Conservation (phyloP, 1,139 yeast genomes). For the Kodamaea alishanica region DNA sequence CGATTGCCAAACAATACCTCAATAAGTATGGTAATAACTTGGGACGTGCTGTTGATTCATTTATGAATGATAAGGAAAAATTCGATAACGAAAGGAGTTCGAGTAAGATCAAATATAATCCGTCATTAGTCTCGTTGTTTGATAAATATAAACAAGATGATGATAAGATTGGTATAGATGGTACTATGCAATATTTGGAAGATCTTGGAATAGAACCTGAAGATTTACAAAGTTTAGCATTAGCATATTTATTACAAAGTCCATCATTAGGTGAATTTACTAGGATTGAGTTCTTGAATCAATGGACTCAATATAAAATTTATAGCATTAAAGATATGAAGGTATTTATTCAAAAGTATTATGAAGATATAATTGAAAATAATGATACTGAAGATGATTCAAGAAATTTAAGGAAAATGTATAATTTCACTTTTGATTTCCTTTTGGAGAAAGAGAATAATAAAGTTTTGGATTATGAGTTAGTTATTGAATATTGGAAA, state of each 20-base stretch:
- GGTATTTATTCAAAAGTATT: conserved; percentile 34
- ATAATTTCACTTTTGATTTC: conserved; percentile 68
- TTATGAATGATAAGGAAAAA: conserved; percentile 12
- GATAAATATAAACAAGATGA: conserved; percentile 30
- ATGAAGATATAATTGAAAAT: conserved; percentile 31
- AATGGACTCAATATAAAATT: conserved; percentile 49
- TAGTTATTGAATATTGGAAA: conserved; percentile 77
- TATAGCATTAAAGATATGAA: conserved; percentile 50
- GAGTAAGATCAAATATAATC: conserved; percentile 13
- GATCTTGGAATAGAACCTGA: conserved; percentile 73
- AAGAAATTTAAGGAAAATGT: conserved; percentile 51
- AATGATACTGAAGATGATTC: conserved; percentile 1
- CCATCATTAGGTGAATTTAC: conserved; percentile 64
- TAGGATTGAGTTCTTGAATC: conserved; percentile 44
- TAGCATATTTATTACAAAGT: conserved; percentile 65
- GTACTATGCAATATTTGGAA: conserved; percentile 62
- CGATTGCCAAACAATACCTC: conserved; percentile 28
- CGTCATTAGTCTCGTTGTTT: conserved; percentile 21
- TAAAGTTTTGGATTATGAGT: conserved; percentile 55
- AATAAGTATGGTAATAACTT: conserved; percentile 26
- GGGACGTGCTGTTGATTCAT: conserved; percentile 30
- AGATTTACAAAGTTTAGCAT: conserved; percentile 62
- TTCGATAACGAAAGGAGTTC: conserved; percentile 2
- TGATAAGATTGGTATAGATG: conserved; percentile 59
- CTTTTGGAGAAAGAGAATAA: conserved; percentile 56